Evolutionary conservation across 331 rosid species (phyloP), one percentile per base, ranked within the genome.

Genomic region (Acacia concinna): DNA sequence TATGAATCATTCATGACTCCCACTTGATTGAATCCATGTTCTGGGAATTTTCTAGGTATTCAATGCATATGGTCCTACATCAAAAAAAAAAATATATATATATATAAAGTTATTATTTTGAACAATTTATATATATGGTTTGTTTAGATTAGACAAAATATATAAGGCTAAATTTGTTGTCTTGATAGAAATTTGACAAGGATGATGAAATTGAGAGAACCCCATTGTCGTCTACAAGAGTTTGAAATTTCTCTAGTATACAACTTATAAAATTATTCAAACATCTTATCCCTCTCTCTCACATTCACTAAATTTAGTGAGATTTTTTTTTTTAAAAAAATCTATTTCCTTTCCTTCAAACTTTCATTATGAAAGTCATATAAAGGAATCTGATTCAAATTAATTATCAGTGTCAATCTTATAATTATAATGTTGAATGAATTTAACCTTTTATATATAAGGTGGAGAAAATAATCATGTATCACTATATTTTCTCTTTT

Each of bases 21-120:
- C 67, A 60, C 37, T 60, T 60, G 67, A 60, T 60, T 60, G 38
- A 60, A 28, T 5, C 52, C 73, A 80, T 46, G 56, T 27, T 47
- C 38, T 40, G 69, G 3, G 28, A 52, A 63, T 35, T 47, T 63
- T 73, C 34, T 20, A 54, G 21, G 21, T 14, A 40, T 30, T 60
- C 67, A 30, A 60, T 28, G 67, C n/a, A 28, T 13, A 14, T 27
- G 67, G 37, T 5, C 37, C 37, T 60, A 30, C 67, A 28, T 14
- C 8, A 28, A 14, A 4, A 28, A 56, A 23, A 56, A 0, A 54
- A 4, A 18, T 3, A 5, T 43, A 43, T 41, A 41, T 41, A 6
- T 41, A 41, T 38, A 4, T 38, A 38, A 38, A 38, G 8, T 1
- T n/a, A n/a, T n/a, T n/a, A n/a, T n/a, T n/a, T n/a, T n/a, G n/a